These are phyloP conservation scores for Penicilliopsis zonata DNA, from an alignment of 495 filamentous ascomycete species.

Conservation along the genomic window DNA sequence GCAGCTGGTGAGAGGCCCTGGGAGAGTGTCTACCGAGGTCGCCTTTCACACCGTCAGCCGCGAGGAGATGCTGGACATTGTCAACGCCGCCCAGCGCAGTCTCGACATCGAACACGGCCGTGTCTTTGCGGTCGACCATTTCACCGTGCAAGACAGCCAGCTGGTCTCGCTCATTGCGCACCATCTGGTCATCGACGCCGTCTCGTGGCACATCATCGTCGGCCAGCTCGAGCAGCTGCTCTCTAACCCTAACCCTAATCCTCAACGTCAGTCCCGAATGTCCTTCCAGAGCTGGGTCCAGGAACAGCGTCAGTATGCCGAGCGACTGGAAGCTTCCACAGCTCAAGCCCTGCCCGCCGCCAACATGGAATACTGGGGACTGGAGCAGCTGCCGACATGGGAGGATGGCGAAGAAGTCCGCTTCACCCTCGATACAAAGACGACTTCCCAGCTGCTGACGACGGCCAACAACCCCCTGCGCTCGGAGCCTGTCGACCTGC, in stretches of 20 bases:
- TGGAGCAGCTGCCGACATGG: conserved; percentile 19
- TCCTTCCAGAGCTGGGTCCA: conserved; percentile 43
- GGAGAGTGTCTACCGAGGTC: too few species aligned
- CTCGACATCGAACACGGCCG: conserved; percentile 16
- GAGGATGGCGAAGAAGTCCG: conserved; percentile 14
- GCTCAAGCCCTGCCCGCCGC: conserved; percentile 9
- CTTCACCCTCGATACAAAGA: conserved; percentile 19
- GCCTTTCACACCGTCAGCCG: conserved; percentile 6
- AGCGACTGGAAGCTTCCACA: conserved; percentile 9
- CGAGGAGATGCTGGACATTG: conserved; percentile 2
- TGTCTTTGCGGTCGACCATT: conserved; percentile 16
- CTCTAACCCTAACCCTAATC: conserved; percentile 29
- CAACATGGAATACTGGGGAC: conserved; percentile 26
- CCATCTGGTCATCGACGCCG: conserved; percentile 47
- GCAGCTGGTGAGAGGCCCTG: conserved; percentile 13
- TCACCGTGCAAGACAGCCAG: conserved; percentile 32
- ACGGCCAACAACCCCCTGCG: conserved; percentile 17
- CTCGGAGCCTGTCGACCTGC: conserved; percentile 26
- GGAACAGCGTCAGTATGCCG: conserved; percentile 17
- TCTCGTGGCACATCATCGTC: conserved; percentile 48
- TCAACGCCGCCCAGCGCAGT: conserved; percentile 8
- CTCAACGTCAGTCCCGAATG: conserved; percentile 17
- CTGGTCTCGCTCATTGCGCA: conserved; percentile 42
- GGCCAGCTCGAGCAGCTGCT: conserved; percentile 45
- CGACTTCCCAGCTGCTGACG: conserved; percentile 18